Evolutionary conservation across 2,329 filamentous ascomycete species (phyloP), one percentile per base, ranked within the genome.

Genomic region (Sphaerulina musiva): DNA sequence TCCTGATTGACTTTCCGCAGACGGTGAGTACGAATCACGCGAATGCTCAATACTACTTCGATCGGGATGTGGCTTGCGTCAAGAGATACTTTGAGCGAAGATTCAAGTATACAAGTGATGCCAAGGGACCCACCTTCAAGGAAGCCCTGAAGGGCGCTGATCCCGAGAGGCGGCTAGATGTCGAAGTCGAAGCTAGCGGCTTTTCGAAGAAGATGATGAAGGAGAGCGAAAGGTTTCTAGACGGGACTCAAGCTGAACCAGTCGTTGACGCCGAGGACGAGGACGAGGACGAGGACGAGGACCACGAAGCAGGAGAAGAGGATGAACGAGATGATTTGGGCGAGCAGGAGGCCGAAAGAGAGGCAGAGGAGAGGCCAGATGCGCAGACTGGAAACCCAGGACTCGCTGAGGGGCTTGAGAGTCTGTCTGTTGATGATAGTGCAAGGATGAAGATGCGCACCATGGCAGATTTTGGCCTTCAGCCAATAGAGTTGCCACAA

Each of bases 131-230:
- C 0, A 89, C 87, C 70, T 96, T 90, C 73, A 82, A 83, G 47
- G 86, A 95, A 58, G 89, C 89, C 20, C 87, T 85, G 68, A 93
- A 91, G 71, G 79, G 78, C 0, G 74, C 90, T 48, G 80, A 81
- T 10, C 80, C 81, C 67, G 82, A 84, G 52, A 83, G 76, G 58
- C 80, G 93, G 60, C 73, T 98, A 12, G 95, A 98, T 71, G 84
- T 95, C 12, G 82, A 88, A 32, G 90, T 95, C 1, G 87, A 95
- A 67, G 93, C 93, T 0, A 95, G 89, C 1, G 93, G 93, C 0
- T 97, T 98, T 70, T 95, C 89, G 17, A 95, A 86, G 76, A 97
- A 95, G 74, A 95, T 96, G 86, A 82, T 89, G 12, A 95, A 93
- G 71, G 93, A 98, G 63, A 75, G 98, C 12, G 93, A 96, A 68